Evolutionary conservation across 2,329 filamentous ascomycete species (phyloP).

Genomic region (Teratosphaeriaceae sp.): DNA sequence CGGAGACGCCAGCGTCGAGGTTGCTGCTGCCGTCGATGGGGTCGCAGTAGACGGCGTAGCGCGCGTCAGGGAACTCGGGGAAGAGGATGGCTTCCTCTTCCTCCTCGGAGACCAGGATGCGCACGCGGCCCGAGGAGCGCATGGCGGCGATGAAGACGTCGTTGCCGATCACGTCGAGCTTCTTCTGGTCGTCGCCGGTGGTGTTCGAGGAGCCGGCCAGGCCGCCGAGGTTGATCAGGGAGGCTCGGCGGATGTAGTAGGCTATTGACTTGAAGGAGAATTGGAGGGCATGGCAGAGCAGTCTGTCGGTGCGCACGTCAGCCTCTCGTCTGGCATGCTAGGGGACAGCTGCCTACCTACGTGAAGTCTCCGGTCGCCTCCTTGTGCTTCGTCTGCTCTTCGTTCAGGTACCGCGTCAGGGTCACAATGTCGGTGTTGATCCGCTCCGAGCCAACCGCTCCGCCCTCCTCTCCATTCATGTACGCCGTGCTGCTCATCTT

Average conservation of each 20-base stretch:
- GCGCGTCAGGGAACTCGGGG: slow-evolving; percentile 62
- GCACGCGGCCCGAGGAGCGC: slow-evolving; percentile 84
- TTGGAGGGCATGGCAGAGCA: slow-evolving; percentile 94
- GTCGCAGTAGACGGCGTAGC: slow-evolving; percentile 94
- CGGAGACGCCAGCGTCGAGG: slow-evolving; percentile 92
- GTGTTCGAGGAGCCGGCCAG: slow-evolving; percentile 91
- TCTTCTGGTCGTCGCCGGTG: slow-evolving; percentile 98
- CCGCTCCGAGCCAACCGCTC: slow-evolving; percentile 59
- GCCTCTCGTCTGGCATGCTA: slow-evolving; percentile 5
- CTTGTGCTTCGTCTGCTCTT: slow-evolving; percentile 88
- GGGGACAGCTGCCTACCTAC: slow-evolving; percentile 46
- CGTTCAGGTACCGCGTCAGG: slow-evolving; percentile 88
- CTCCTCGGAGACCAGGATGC: slow-evolving; percentile 93
- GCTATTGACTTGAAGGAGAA: slow-evolving; percentile 99
- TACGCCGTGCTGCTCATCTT: slow-evolving; percentile 28
- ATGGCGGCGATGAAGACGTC: slow-evolving; percentile 96
- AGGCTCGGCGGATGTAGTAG: slow-evolving; percentile 96
- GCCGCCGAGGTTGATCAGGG: slow-evolving; percentile 80
- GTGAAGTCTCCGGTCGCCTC: slow-evolving; percentile 98
- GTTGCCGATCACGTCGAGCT: slow-evolving; percentile 98
- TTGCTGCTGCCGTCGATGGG: slow-evolving; percentile 98
- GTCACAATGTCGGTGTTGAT: slow-evolving; percentile 97
- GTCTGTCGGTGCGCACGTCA: slow-evolving; percentile 47
- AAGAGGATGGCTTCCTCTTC: slow-evolving; percentile 92
- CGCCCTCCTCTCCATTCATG: slow-evolving; percentile 33